Evolutionary conservation across 2,329 filamentous ascomycete genomes (phyloP), one percentile per base, ranked within the genome.

Genomic region (Aspergillus pseudoglaucus): DNA sequence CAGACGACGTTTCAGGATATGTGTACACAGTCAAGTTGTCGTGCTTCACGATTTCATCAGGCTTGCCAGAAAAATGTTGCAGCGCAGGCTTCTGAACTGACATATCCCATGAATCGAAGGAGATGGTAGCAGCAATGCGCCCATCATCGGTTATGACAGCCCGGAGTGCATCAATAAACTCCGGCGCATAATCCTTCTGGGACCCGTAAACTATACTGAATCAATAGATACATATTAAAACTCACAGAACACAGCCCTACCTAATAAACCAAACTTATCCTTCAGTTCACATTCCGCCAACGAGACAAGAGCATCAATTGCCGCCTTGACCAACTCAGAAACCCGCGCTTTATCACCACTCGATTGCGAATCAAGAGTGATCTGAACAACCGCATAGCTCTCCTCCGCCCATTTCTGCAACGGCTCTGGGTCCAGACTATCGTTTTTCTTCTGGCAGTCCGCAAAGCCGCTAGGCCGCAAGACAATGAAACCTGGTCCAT

Each of bases 351-450:
- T 59, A 0, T 49, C 47, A 9, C 15, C 43, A 14, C 46, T 52
- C 8, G 32, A 30, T 2, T 44, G 37, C 1, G 22, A 6, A 40
- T 58, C 50, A 2, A 65, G 23, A 0, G 53, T 60, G 2, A 86
- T 60, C 60, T 84, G 76, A 0, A 71, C 80, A 3, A 87, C 81
- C 0, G 78, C 71, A 54, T 80, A 87, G 0, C 84, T 82, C 61
- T 88, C 84, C 59, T 88, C 84, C 0, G 83, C 83, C 84, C 84
- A 87, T 64, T 87, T 88, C 51, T 79, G 60, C 12, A 80, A 57
- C 0, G 80, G 79, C 7, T 76, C 72, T 0, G 83, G 83, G 46
- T 77, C 75, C 1, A 73, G 60, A 40, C 66, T 68, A 42, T 64
- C 62, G 23, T 70, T 69, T 30, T 59, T 64, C 37, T 57, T 46